These are phyloP conservation scores for Neoascochyta sp. DNA, from an alignment of 2,329 filamentous ascomycete genomes.

Conservation along the genomic window DNA sequence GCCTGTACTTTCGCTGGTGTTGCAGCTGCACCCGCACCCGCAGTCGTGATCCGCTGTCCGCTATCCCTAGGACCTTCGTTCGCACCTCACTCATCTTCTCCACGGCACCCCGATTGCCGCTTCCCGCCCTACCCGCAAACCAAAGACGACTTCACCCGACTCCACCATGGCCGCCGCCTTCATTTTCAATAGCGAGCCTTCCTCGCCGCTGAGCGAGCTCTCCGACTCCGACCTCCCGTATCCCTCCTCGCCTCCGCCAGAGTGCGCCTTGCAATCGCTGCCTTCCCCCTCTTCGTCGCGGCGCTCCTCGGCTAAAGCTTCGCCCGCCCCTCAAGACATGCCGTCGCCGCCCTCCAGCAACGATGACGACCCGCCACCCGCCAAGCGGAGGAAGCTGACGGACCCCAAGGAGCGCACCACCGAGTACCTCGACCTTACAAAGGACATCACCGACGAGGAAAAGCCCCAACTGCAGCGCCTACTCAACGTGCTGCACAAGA, in stretches of 20 bases:
- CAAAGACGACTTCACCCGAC: constrained; percentile 5
- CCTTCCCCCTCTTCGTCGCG: constrained; percentile 45
- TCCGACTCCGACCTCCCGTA: constrained; percentile 31
- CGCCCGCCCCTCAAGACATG: constrained; percentile 47
- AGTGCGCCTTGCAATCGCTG: constrained; percentile 28
- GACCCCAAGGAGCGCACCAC: constrained; percentile 67
- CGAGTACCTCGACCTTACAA: constrained; percentile 71
- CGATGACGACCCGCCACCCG: constrained; percentile 63
- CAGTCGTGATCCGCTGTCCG: no score
- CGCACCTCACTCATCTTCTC: constrained; percentile 9
- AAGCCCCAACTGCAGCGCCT: constrained; percentile 64
- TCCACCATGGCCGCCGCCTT: constrained; percentile 28
- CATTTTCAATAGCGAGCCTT: constrained; percentile 20
- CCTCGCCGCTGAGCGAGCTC: constrained; percentile 42
- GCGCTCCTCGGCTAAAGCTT: constrained; percentile 44
- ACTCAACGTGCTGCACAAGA: constrained; percentile 71
- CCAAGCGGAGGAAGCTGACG: constrained; percentile 66
- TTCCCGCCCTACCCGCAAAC: constrained; percentile 10
- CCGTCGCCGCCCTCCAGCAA: constrained; percentile 45
- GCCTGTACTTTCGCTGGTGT: no score
- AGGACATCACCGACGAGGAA: constrained; percentile 55
- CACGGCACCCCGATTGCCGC: constrained; percentile 9
- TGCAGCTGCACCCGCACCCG: not conserved
- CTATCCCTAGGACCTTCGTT: no score
- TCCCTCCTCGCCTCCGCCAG: constrained; percentile 33